Conservation (phyloP, 1,284 basidiomycete genomes). For the Mixia osmundae region DNA sequence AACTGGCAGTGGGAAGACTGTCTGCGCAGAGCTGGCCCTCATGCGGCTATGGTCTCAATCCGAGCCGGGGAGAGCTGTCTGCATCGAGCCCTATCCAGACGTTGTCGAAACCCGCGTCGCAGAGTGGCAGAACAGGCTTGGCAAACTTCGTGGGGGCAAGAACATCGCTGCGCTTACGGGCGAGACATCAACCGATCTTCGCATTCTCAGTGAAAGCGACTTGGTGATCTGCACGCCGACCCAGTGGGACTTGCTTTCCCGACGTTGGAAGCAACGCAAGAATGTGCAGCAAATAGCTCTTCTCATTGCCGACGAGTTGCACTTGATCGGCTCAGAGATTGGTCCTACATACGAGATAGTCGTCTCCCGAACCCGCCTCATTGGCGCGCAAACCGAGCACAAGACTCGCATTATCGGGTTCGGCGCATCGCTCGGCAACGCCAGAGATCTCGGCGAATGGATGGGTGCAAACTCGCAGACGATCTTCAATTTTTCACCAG, state of each 20-base stretch:
- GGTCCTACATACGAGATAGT: constrained; percentile 92
- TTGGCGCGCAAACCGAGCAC: constrained; percentile 78
- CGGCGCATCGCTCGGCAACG: constrained; percentile 85
- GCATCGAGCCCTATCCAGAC: constrained; percentile 86
- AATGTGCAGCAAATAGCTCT: constrained; percentile 84
- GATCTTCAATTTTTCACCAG: constrained; percentile 93
- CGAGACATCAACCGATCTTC: constrained; percentile 79
- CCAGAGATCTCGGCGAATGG: constrained; percentile 90
- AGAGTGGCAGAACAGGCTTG: constrained; percentile 77
- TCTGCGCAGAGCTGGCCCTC: constrained; percentile 88
- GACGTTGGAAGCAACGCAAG: constrained; percentile 88
- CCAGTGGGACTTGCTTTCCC: constrained; percentile 89
- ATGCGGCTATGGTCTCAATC: constrained; percentile 72
- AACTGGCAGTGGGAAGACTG: constrained; percentile 87
- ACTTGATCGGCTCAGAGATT: constrained; percentile 65
- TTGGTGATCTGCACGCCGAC: constrained; percentile 77
- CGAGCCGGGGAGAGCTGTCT: constrained; percentile 66
- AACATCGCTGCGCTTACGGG: constrained; percentile 80
- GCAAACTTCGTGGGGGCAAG: constrained; percentile 58
- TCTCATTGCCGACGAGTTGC: constrained; percentile 84
- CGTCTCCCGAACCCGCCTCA: constrained; percentile 79
- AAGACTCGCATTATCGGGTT: constrained; percentile 84
- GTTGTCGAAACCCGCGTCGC: constrained; percentile 77
- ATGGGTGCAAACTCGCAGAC: constrained; percentile 78
- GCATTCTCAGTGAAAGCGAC: constrained; percentile 69